These are phyloP conservation scores for Moesziomyces sp. DNA, from an alignment of 1,284 basidiomycete genomes.

Conservation along the genomic window DNA sequence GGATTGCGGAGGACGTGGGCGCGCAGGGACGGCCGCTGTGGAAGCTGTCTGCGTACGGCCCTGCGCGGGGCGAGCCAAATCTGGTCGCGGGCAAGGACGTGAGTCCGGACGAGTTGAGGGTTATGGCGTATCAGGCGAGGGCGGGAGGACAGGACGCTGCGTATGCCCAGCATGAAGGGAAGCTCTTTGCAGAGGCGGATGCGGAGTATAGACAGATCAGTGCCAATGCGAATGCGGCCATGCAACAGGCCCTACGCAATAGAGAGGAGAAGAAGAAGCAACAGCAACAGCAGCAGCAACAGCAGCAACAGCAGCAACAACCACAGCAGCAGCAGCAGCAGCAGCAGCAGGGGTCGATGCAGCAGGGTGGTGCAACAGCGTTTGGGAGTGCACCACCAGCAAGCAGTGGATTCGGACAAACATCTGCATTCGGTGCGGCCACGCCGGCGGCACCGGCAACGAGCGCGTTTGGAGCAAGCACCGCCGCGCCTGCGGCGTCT, in stretches of 20 bases:
- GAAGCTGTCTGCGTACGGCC: conserved; percentile 83
- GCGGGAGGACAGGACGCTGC: conserved; percentile 28
- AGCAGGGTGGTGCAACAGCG: background rate
- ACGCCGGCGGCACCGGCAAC: background rate
- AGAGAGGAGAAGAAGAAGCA: conserved; percentile 32
- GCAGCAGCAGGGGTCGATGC: background rate
- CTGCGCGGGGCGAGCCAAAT: conserved; percentile 79
- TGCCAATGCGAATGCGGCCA: conserved; percentile 10
- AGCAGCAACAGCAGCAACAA: background rate
- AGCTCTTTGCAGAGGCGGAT: conserved; percentile 34
- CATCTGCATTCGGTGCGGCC: conserved; percentile 10
- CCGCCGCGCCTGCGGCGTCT: background rate
- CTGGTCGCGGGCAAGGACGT: conserved; percentile 78
- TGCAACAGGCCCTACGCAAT: conserved; percentile 33
- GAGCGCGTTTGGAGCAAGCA: conserved; percentile 16
- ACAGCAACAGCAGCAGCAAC: conserved; percentile 16
- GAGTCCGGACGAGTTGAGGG: conserved; percentile 81
- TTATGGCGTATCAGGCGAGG: conserved; percentile 49
- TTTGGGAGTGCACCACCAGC: background rate
- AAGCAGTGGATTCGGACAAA: conserved; percentile 28
- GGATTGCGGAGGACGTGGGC: conserved; percentile 44
- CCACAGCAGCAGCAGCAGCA: conserved; percentile 1
- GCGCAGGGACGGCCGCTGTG: conserved; percentile 74
- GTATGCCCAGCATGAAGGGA: conserved; percentile 44
- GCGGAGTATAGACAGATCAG: conserved; percentile 13